These are phyloP conservation scores for Brasenia schreberi DNA, from an alignment of 164 flowering plant genomes.

Conservation along the genomic window DNA sequence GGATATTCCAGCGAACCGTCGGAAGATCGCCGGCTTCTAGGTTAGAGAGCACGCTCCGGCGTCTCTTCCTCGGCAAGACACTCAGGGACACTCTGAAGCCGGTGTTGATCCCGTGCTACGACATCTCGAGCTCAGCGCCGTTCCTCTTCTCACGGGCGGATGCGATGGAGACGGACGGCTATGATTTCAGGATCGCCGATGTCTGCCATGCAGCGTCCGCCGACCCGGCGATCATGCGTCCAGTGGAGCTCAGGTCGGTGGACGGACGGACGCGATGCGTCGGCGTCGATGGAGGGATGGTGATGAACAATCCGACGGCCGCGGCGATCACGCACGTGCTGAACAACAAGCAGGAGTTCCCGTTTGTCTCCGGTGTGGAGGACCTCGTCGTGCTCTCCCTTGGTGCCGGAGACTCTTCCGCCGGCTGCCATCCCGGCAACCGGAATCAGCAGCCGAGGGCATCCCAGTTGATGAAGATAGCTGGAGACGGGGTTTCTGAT, in stretches of 20 bases:
- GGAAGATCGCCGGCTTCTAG: slow-evolving; percentile 6
- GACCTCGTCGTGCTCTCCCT: slow-evolving; percentile 43
- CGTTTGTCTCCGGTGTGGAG: slow-evolving; percentile 38
- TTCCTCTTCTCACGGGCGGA: slow-evolving; percentile 64
- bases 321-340: slow-evolving; percentile 64
- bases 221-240: slow-evolving; percentile 15
- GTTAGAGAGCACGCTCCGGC: slow-evolving; percentile 14
- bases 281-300: slow-evolving; percentile 38
- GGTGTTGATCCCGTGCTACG: slow-evolving; percentile 53
- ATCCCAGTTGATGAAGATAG: slow-evolving; percentile 21
- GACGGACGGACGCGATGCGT: slow-evolving; percentile 31
- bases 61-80: slow-evolving; percentile 30
- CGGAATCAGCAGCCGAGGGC: slow-evolving; percentile 10
- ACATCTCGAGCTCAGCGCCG: slow-evolving; percentile 35
- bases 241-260: slow-evolving; percentile 33
- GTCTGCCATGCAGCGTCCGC: slow-evolving; percentile 47
- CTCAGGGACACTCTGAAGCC: slow-evolving; percentile 50
- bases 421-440: not conserved
- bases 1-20: slow-evolving; percentile 18
- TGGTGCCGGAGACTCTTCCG: slow-evolving; percentile 39
- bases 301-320: slow-evolving; percentile 65
- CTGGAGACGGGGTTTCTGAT: slow-evolving; percentile 53
- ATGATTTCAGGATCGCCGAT: slow-evolving; percentile 43
- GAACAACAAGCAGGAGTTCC: slow-evolving; percentile 61
- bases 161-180: slow-evolving; percentile 50